A percentile compares a stretch with the other conserved stretches of the same genome.
Evolutionary conservation across 805 yeast species (phyloP).

Genomic region (Ogataea allantospora): DNA sequence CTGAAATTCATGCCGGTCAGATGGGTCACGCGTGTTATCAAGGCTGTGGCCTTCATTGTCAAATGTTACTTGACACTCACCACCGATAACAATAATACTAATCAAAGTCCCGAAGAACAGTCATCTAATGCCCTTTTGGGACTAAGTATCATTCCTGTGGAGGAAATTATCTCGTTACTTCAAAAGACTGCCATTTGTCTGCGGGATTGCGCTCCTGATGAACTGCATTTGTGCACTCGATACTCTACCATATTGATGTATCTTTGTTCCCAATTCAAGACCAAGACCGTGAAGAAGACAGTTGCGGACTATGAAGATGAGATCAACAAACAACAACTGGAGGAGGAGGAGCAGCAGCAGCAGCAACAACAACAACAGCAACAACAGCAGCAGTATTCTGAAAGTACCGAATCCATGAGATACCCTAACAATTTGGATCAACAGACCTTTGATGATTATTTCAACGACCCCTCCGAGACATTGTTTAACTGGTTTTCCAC

Average conservation of each 20-base stretch:
- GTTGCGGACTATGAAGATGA: slow-evolving; percentile 30
- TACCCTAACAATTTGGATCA: slow-evolving; percentile 23
- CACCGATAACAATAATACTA: slow-evolving; percentile 17
- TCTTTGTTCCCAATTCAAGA: slow-evolving; percentile 70
- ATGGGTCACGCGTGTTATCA: slow-evolving; percentile 82
- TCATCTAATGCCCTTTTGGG: slow-evolving; percentile 38
- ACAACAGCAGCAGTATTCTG: background rate
- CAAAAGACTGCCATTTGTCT: slow-evolving; percentile 71
- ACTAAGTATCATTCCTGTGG: slow-evolving; percentile 63
- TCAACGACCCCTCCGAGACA: slow-evolving; percentile 35
- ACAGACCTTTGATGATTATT: slow-evolving; percentile 33
- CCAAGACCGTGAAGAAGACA: slow-evolving; percentile 29
- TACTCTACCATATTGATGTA: slow-evolving; percentile 77
- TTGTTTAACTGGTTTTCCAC: slow-evolving; percentile 49
- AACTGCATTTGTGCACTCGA: slow-evolving; percentile 76
- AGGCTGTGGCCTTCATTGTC: slow-evolving; percentile 87
- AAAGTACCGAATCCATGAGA: slow-evolving; percentile 5
- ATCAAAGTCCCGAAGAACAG: slow-evolving; percentile 2
- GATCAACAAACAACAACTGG: slow-evolving; percentile 17
- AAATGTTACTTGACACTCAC: slow-evolving; percentile 75
- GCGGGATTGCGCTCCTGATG: slow-evolving; percentile 86
- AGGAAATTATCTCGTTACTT: slow-evolving; percentile 65
- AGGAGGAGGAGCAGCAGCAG: slow-evolving; percentile 1
- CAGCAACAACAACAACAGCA: too few relatives aligned
- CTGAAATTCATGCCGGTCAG: slow-evolving; percentile 84